A percentile compares a stretch with the other conserved stretches of the same genome.
Conservation (phyloP, 257 asterid genomes). For the Forsythia viridissima region DNA sequence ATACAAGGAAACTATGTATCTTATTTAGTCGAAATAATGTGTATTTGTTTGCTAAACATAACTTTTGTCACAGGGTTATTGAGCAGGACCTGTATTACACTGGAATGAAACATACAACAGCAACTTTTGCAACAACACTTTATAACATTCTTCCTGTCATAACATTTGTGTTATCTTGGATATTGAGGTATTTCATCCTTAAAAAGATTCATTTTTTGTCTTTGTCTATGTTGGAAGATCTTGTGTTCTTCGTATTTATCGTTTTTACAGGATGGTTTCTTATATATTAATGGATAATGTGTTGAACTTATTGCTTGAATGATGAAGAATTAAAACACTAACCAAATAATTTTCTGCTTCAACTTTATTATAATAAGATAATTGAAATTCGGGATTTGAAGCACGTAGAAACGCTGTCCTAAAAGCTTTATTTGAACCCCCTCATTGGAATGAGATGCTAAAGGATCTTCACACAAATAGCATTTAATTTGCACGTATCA, state of each 20-base stretch:
- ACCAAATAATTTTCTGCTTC: too few species aligned
- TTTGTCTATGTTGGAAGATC: neutral
- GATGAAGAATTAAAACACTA: too few species aligned
- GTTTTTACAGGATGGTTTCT: too few species aligned
- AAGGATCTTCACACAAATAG: too few species aligned
- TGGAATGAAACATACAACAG: slow-evolving; percentile 61
- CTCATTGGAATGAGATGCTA: too few species aligned
- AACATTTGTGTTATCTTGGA: slow-evolving; percentile 50
- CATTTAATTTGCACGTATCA: neutral
- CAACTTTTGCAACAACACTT: slow-evolving; percentile 64
- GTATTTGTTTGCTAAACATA: neutral
- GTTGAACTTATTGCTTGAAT: neutral
- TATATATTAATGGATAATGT: neutral
- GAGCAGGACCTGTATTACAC: slow-evolving; percentile 66
- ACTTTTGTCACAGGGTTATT: slow-evolving; percentile 44
- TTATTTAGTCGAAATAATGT: neutral
- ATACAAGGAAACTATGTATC: neutral
- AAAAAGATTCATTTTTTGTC: neutral
- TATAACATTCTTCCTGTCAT: slow-evolving; percentile 71
- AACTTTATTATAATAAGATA: too few species aligned
- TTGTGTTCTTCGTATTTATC: neutral
- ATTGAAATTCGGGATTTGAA: too few species aligned
- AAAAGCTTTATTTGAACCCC: too few species aligned
- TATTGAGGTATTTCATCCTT: slow-evolving; percentile 29
- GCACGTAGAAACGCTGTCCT: too few species aligned